Evolutionary conservation across 345 rosid genomes (phyloP).

Genomic region (Populus simonii): DNA sequence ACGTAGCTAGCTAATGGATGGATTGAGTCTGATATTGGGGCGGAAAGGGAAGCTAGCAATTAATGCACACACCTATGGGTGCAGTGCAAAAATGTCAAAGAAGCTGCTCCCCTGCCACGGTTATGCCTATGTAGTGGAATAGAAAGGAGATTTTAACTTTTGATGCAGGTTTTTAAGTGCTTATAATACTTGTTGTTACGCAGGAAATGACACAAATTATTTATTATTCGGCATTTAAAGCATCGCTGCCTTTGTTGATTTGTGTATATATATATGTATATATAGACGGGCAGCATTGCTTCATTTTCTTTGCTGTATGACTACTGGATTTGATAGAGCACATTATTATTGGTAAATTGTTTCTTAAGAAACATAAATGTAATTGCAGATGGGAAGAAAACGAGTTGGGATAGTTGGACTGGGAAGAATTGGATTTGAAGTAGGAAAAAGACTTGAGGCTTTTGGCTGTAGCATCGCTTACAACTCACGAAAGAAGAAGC

Average conservation of each 20-base stretch:
- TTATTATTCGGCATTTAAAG: background rate
- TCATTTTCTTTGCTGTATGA: background rate
- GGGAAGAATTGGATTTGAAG: conserved; percentile 17
- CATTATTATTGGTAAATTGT: background rate
- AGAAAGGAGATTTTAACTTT: too few relatives aligned
- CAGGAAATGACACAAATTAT: background rate
- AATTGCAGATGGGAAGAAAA: conserved; percentile 20
- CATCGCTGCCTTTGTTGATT: background rate
- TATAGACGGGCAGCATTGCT: background rate
- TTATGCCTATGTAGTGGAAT: background rate
- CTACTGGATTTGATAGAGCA: background rate
- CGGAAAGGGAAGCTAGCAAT: background rate
- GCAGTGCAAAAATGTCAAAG: background rate
- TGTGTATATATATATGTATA: background rate
- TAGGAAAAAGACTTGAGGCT: conserved; percentile 16
- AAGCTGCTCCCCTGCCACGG: background rate
- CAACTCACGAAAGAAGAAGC: conserved; percentile 19
- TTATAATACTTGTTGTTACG: background rate
- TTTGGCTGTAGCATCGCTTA: conserved; percentile 22
- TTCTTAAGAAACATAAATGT: background rate
- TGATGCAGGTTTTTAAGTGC: background rate
- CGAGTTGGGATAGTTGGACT: conserved; percentile 24
- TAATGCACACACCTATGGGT: background rate
- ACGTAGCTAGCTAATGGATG: background rate
- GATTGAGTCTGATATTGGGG: background rate